phyloP scores from a whole-genome alignment of 768 basidiomycete species.

The Leucosporidium yakuticum region DNA sequence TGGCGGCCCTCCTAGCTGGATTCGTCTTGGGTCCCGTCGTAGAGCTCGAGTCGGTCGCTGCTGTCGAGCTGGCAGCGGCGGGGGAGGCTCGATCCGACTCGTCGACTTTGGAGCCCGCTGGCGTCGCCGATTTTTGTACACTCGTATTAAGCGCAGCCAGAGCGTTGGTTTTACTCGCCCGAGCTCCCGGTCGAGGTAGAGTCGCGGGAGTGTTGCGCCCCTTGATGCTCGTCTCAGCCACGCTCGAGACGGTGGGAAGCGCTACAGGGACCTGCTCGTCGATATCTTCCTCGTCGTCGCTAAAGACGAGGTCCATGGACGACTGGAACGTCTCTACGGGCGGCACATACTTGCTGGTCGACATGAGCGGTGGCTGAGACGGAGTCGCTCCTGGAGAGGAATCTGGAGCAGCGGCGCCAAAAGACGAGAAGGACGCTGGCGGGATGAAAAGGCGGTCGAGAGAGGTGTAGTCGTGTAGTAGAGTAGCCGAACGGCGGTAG shows the following conservation, averaged over 20 bases:
- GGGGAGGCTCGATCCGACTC: not conserved
- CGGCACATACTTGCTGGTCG: not conserved
- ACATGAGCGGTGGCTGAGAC: not conserved
- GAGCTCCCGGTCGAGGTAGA: slow-evolving; percentile 11
- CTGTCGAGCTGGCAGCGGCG: not conserved
- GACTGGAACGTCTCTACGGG: slow-evolving; percentile 15
- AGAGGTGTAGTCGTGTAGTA: not conserved
- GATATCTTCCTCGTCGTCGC: slow-evolving; percentile 8
- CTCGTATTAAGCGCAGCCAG: not conserved
- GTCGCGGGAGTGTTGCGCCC: slow-evolving; percentile 6
- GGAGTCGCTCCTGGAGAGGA: not conserved
- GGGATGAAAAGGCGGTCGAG: not conserved
- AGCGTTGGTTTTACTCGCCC: slow-evolving; percentile 10
- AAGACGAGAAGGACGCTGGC: not conserved
- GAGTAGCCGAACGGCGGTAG: not conserved
- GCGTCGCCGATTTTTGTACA: too few relatives aligned
- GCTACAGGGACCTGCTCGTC: not conserved
- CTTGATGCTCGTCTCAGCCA: not conserved
- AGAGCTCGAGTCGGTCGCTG: not conserved
- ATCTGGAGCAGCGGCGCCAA: not conserved
- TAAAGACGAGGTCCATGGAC: slow-evolving; percentile 19
- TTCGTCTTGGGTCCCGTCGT: slow-evolving; percentile 19
- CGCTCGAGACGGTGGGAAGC: not conserved
- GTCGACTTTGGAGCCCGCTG: too few relatives aligned
- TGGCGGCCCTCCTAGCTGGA: slow-evolving; percentile 7